Base-by-base conservation (phyloP, 75 land plant genomes). In the Chamaecyparis obtusa region DNA sequence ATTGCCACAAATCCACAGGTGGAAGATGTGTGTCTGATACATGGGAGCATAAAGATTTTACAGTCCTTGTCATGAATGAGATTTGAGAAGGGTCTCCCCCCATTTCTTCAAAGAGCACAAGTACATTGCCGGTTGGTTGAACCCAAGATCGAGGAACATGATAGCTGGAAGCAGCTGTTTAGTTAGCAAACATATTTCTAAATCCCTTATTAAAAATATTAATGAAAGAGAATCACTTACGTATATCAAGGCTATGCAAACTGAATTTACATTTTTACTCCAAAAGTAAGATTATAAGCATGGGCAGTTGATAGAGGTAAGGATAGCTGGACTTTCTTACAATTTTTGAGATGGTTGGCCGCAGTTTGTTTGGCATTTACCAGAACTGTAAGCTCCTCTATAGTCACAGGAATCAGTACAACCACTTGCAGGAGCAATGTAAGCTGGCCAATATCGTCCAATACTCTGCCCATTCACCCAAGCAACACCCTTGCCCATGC, bases 401-500 rank as follows among this genome's bases (percentile, higher is more conserved):
- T 95, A 98, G 82, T 95, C 91, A 85, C 99, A 98, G 2, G 88
- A 43, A 60, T 77, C 71, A n/a, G 91, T 84, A 87, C 99, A 96
- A 32, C 96, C 97, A 56, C 84, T 85, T 17, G 83, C 74, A 32
- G 91, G 85, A 48, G 99, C 90, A 72, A 57, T 43, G 46, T 91
- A 78, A 13, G 91, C 76, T 54, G 98, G 97, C 99, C 99, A 98
- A 54, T 92, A 97, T 15, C 99, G 97, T 6, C 99, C 99, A 75
- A 98, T 94, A 89, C 97, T 93, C 60, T 97, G 90, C 17, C 99
- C 99, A 78, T 98, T 98, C 30, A 98, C 94, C 99, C 99, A 98
- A 82, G 95, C 99, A 88, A 93, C 91, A 37, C 99, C 99, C 85
- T 98, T 98, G 46, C 96, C 99, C 97, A 98, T 91, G 51, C 99